Evolutionary conservation across 2,329 filamentous ascomycete species (phyloP).

Genomic region (Colletotrichum orbiculare): DNA sequence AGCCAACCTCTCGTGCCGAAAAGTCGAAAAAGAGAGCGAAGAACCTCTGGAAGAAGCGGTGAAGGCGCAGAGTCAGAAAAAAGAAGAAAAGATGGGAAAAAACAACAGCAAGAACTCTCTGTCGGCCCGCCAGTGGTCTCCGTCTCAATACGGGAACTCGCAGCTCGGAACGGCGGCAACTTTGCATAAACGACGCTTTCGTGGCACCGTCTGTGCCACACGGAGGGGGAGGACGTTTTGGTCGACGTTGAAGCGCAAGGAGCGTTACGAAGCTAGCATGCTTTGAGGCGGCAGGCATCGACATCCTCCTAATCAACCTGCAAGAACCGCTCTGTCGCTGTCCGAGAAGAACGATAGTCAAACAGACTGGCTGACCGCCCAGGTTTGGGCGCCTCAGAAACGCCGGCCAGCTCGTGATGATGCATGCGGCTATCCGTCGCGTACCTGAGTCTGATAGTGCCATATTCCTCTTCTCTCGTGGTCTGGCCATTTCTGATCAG

Average conservation of each 20-base stretch:
- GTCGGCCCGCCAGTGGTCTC: too few species aligned
- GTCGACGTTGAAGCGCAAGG: not conserved
- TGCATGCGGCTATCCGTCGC: conserved; percentile 13
- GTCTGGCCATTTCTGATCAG: not conserved
- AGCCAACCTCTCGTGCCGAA: too few species aligned
- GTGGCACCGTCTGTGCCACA: conserved; percentile 9
- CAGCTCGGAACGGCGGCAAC: conserved; percentile 22
- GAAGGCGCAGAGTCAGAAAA: too few species aligned
- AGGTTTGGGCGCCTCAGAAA: not conserved
- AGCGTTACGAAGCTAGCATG: not conserved
- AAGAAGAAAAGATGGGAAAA: too few species aligned
- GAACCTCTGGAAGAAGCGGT: too few species aligned
- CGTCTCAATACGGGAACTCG: conserved; percentile 11
- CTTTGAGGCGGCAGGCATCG: too few species aligned
- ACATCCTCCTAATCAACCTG: too few species aligned
- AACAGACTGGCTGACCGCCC: conserved; percentile 1
- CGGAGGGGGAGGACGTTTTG: not conserved
- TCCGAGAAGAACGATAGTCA: not conserved
- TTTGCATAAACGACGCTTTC: conserved; percentile 2
- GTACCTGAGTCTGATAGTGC: conserved; percentile 7
- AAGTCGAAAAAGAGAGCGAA: too few species aligned
- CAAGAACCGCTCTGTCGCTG: too few species aligned
- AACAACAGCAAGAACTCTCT: too few species aligned
- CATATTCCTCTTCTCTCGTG: not conserved
- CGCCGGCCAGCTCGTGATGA: not conserved